Evolutionary conservation across 2,329 filamentous ascomycete species (phyloP).

Genomic region (Knoxdaviesia proteae): DNA sequence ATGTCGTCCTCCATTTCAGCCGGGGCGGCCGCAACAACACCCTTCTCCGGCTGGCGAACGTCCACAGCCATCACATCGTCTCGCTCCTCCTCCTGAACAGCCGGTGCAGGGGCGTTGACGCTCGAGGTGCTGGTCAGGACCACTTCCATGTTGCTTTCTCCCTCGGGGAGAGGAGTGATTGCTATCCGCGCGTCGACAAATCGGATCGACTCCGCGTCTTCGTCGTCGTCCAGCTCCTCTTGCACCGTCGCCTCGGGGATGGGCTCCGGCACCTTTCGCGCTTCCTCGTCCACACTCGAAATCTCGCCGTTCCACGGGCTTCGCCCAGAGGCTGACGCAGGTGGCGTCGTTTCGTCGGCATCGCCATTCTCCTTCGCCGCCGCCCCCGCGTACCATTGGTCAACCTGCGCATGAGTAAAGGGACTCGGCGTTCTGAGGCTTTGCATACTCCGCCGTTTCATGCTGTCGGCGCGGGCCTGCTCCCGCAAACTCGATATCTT

Average conservation of each 20-base stretch:
- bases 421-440: slow-evolving; percentile 58
- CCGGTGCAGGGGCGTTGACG: too few species aligned
- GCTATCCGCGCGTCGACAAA: too few species aligned
- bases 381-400: slow-evolving; percentile 26
- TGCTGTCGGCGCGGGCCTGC: slow-evolving; percentile 56
- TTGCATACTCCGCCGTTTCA: slow-evolving; percentile 58
- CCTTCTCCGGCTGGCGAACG: too few species aligned
- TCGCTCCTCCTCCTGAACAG: too few species aligned
- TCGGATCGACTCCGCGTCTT: too few species aligned
- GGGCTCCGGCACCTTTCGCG: background rate
- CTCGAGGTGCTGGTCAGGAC: too few species aligned
- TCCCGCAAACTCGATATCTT: slow-evolving; percentile 66
- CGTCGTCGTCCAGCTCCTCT: too few species aligned
- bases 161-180: too few species aligned
- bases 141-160: too few species aligned
- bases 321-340: slow-evolving; percentile 3
- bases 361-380: slow-evolving; percentile 8
- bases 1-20: slow-evolving; percentile 16
- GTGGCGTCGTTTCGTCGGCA: slow-evolving; percentile 2
- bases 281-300: slow-evolving; percentile 9
- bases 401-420: slow-evolving; percentile 46
- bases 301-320: slow-evolving; percentile 13
- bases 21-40: too few species aligned
- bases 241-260: slow-evolving; percentile 6
- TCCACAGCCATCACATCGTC: too few species aligned